These are phyloP conservation scores for Rhexocercosporidium sp. DNA, from an alignment of 2,329 filamentous ascomycete genomes.

Conservation along the genomic window DNA sequence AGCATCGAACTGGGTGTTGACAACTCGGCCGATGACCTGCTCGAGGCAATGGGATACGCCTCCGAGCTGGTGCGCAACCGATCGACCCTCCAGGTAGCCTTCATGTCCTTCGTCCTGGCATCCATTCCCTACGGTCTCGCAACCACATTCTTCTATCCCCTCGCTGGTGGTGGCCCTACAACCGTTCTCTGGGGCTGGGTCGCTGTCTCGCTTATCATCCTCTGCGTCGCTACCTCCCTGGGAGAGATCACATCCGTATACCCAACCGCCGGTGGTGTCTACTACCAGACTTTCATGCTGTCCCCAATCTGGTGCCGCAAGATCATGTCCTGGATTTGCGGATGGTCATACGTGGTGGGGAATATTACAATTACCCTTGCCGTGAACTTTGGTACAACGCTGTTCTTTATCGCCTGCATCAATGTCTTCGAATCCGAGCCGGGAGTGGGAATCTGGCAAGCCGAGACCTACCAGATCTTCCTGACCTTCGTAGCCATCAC, in stretches of 20 bases:
- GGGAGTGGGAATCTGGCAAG: slow-evolving; percentile 52
- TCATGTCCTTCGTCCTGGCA: slow-evolving; percentile 79
- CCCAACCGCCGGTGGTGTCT: slow-evolving; percentile 75
- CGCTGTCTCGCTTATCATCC: slow-evolving; percentile 69
- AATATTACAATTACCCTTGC: slow-evolving; percentile 80
- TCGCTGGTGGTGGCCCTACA: slow-evolving; percentile 69
- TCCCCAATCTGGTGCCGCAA: slow-evolving; percentile 62
- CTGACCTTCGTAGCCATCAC: slow-evolving; percentile 56
- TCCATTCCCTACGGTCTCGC: slow-evolving; percentile 71
- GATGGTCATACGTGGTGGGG: slow-evolving; percentile 76
- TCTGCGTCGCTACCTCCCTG: slow-evolving; percentile 71
- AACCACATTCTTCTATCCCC: slow-evolving; percentile 71
- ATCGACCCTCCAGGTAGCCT: slow-evolving; percentile 71
- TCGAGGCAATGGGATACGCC: slow-evolving; percentile 70
- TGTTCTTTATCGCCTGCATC: slow-evolving; percentile 58
- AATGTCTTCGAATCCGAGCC: slow-evolving; percentile 57
- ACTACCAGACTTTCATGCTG: slow-evolving; percentile 79
- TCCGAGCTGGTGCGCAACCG: slow-evolving; percentile 67
- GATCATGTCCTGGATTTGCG: slow-evolving; percentile 70
- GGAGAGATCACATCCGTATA: slow-evolving; percentile 78
- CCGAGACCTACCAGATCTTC: slow-evolving; percentile 51
- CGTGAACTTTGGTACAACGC: slow-evolving; percentile 62
- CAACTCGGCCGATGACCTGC: slow-evolving; percentile 59
- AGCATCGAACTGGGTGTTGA: slow-evolving; percentile 4
- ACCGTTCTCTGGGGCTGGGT: slow-evolving; percentile 78